Percentiles rank a stretch among this genome's conserved stretches.
Conservation (phyloP, 225 moss, liverwort and hornwort genomes). For the Physcomitrium patens region DNA sequence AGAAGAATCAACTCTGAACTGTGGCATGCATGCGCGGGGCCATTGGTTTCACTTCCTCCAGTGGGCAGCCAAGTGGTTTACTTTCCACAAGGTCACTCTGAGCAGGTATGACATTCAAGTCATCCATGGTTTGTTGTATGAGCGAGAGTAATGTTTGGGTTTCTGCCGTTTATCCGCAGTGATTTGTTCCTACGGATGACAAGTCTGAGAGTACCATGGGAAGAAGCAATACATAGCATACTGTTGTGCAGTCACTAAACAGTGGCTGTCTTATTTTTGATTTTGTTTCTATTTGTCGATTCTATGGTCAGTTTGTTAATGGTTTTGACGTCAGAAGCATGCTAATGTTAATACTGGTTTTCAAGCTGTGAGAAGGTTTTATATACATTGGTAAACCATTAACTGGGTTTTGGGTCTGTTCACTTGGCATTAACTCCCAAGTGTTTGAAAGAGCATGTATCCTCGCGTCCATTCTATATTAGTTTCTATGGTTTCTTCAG, state of each 20-base stretch:
- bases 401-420: constrained; percentile 8
- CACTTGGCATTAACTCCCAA: not conserved
- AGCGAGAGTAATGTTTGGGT: not conserved
- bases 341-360: constrained; percentile 10
- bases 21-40: constrained; percentile 57
- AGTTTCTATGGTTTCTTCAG: not conserved
- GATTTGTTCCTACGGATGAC: not conserved
- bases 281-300: constrained; percentile 6
- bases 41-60: constrained; percentile 43
- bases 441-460: not conserved
- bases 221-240: not conserved
- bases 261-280: not conserved
- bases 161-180: not conserved
- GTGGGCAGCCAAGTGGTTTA: constrained; percentile 49
- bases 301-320: constrained; percentile 6
- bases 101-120: constrained; percentile 35
- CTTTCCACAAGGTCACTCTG: constrained; percentile 53
- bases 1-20: constrained; percentile 49
- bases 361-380: constrained; percentile 8
- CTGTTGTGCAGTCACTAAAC: not conserved
- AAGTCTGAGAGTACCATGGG: not conserved
- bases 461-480: not conserved
- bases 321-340: constrained; percentile 1
- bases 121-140: constrained; percentile 9
- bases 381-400: not conserved